Evolutionary conservation across 2,329 filamentous ascomycete genomes (phyloP), one percentile per base, ranked within the genome.

Genomic region (Colletotrichum cereale): DNA sequence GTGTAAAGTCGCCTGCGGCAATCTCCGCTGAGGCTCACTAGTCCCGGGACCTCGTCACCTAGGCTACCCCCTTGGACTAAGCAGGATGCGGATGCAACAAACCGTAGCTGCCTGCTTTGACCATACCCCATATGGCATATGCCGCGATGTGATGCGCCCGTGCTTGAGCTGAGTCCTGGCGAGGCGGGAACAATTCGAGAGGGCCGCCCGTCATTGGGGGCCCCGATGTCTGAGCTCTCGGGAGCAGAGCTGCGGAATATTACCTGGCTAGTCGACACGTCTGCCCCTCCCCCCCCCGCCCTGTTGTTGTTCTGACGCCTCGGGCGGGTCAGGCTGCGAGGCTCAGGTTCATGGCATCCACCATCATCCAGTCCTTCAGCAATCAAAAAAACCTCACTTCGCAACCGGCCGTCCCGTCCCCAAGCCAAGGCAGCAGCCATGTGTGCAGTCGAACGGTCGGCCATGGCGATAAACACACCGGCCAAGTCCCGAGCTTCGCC

Each of bases 211-310:
- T 71, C 64, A 50, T 67, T 57, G 64, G 67, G 56, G 21, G 44
- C 21, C 67, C 57, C 65, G 11, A n/a, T 40, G 68, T 71, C 68
- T 67, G 57, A 71, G 68, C 65, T 68, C 48, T 69, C 69, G 58
- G 69, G 38, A 69, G 47, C 69, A 72, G 66, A 72, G 69, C 69
- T 65, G 69, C 66, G 53, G 69, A 38, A 67, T 57, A 67, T 67
- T 53, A 52, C 58, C 42, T 44, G 11, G 21, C 44, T 14, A n/a
- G 10, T 63, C 38, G 40, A 58, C 50, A 31, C 18, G 44, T 42
- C 42, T 57, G 31, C 50, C 21, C 5, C 56, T 11, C n/a, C 24
- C 10, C 3, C 29, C 14, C 42, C 44, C 29, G 47, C 36, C 38
- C 24, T 44, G n/a, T 63, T 42, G 14, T 50, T 44, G 36, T 40